Conservation (phyloP, 371 early-diverging fungal genomes). For the Mucor racemosus region DNA sequence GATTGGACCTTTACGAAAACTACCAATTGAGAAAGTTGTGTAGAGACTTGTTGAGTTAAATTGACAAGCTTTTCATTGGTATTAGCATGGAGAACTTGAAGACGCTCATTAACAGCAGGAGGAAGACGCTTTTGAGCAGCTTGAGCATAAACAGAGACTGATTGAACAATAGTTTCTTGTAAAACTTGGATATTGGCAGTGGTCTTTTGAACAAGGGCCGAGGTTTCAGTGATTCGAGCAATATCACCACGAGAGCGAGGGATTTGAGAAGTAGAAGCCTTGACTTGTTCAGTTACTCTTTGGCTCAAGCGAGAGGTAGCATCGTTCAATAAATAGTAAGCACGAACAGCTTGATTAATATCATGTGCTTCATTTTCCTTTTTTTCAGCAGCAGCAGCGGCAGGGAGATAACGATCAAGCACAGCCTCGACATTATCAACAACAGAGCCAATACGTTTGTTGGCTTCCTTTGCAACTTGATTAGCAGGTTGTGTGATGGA, state of each 20-base stretch:
- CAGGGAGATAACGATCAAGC: constrained; percentile 57
- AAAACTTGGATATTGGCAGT: constrained; percentile 38
- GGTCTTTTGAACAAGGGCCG: constrained; percentile 36
- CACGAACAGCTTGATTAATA: constrained; percentile 49
- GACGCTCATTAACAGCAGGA: constrained; percentile 33
- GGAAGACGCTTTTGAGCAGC: constrained; percentile 40
- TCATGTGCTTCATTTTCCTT: constrained; percentile 45
- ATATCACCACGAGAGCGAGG: constrained; percentile 47
- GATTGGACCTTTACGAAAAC: constrained; percentile 54
- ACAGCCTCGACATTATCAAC: constrained; percentile 57
- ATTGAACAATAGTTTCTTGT: constrained; percentile 37
- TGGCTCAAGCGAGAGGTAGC: constrained; percentile 39
- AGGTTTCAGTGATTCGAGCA: constrained; percentile 34
- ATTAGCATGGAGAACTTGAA: constrained; percentile 23
- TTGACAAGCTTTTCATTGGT: constrained; percentile 25
- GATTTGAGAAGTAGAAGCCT: constrained; percentile 22
- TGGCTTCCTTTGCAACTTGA: constrained; percentile 54
- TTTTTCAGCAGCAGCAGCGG: constrained; percentile 16
- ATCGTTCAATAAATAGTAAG: constrained; percentile 39
- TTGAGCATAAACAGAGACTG: constrained; percentile 36
- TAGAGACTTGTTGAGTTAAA: constrained; percentile 40
- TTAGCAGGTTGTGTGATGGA: constrained; percentile 51
- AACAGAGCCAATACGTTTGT: constrained; percentile 49
- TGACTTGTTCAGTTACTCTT: constrained; percentile 37
- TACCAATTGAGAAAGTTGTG: constrained; percentile 30